Evolutionary conservation across 768 basidiomycete species (phyloP), one percentile per base, ranked within the genome.

Genomic region (Lenzites betulinus): DNA sequence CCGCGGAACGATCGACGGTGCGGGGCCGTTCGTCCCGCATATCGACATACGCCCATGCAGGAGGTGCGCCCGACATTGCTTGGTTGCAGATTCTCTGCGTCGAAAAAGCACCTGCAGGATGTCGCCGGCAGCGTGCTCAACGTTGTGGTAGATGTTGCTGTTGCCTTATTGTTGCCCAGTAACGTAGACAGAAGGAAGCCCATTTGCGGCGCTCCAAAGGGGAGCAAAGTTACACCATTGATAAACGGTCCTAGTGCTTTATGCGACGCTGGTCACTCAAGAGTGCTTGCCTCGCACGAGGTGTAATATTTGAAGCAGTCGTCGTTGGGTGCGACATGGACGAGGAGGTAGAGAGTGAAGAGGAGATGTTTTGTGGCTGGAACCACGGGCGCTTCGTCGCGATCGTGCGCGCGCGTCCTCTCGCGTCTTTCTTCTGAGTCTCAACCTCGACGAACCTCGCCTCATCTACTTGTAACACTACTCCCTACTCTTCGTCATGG

Each of bases 401-500:
- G 30, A 33, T 33, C 6, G 30, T 33, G 38, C 38, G 38, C 11
- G 38, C 38, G 38, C 38, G 38, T 39, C 18, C 15, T 4, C 11
- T 22, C 44, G 22, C 22, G 44, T 25, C 12, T 51, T 15, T 30
- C 20, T 20, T 13, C 23, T 15, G 15, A 3, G 7, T 11, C 36
- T 39, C 51, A 38, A 25, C 51, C 23, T 51, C 2, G 46, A 23
- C 25, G 23, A 25, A 25, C 46, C 46, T 9, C 23, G 4, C 46
- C 23, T 25, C 30, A 49, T 36, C 15, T 41, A 16, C 39, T 28
- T 23, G 43, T 35, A 20, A n/a, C 26, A 26, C 5, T n/a, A 26
- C 48, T 35, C 28, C 9, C 18, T 49, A 42, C 33, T 9, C 35
- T 23, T 48, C 30, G 26, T 41, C 18, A 89, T 89, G 87, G 79